Conservation (phyloP, 2,329 filamentous ascomycete species). For the Bipolaris oryzae region DNA sequence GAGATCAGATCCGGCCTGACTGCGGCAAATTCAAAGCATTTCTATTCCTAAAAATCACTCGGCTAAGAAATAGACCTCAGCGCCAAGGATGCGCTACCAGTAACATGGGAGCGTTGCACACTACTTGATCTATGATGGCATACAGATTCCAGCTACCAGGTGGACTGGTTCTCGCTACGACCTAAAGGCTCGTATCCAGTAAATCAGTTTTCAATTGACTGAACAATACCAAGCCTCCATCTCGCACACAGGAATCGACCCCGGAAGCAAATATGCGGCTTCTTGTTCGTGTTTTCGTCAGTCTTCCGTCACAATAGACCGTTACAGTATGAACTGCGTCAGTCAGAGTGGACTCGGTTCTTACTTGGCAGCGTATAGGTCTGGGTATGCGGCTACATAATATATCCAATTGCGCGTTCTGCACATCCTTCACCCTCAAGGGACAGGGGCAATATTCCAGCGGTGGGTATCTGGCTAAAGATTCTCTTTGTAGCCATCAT, state of each 20-base stretch:
- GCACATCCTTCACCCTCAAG: slow-evolving; percentile 1
- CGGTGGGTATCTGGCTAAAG: slow-evolving; percentile 4
- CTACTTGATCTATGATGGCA: not conserved
- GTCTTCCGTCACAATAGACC: not conserved
- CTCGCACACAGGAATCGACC: not conserved
- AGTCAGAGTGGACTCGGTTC: not conserved
- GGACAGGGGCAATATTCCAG: slow-evolving; percentile 6
- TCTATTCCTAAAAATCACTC: not conserved
- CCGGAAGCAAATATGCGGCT: not conserved
- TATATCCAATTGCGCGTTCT: slow-evolving; percentile 1
- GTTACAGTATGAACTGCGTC: not conserved
- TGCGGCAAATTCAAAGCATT: not conserved
- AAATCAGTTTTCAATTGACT: not conserved
- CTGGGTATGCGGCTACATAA: slow-evolving; percentile 1
- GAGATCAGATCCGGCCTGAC: not conserved
- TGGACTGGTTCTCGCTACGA: not conserved
- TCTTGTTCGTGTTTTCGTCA: not conserved
- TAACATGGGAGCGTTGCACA: not conserved
- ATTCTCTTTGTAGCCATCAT: slow-evolving; percentile 10
- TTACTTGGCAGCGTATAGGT: not conserved
- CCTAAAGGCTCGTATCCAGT: not conserved
- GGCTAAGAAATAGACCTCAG: not conserved
- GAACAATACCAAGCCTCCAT: not conserved
- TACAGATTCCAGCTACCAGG: not conserved
- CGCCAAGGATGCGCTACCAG: not conserved